Conservation (phyloP, 2,329 filamentous ascomycete species). For the Chaetomium sp. region DNA sequence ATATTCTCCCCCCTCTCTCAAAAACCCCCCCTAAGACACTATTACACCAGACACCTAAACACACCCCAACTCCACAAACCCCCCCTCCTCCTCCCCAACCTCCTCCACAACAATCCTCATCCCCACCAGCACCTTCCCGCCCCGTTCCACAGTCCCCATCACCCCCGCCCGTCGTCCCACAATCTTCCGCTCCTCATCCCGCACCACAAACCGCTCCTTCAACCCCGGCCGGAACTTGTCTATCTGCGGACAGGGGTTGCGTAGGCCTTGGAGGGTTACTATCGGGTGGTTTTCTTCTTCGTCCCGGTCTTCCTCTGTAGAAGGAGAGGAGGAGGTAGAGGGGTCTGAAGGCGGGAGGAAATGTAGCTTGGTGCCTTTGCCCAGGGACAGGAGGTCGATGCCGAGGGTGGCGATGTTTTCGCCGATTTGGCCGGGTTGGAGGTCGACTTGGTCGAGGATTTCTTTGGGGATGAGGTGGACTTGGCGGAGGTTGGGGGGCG, state of each 20-base stretch:
- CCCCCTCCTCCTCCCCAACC: neutral
- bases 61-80: neutral
- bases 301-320: neutral
- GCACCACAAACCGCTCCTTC: neutral
- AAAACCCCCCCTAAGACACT: too few relatives aligned
- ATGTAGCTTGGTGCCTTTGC: neutral
- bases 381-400: neutral
- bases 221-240: slow-evolving; percentile 1
- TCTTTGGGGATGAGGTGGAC: slow-evolving; percentile 5
- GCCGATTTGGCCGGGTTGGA: neutral
- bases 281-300: neutral
- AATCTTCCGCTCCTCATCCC: slow-evolving; percentile 1
- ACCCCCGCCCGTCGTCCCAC: neutral
- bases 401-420: slow-evolving; percentile 3
- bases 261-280: neutral
- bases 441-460: neutral
- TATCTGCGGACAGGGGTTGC: slow-evolving; percentile 5
- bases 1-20: too few relatives aligned
- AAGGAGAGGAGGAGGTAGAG: neutral
- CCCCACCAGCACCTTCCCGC: neutral
- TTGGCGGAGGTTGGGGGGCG: slow-evolving; percentile 4
- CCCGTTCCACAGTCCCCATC: slow-evolving; percentile 5
- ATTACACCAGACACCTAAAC: neutral
- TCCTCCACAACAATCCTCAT: slow-evolving; percentile 4
- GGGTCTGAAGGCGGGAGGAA: neutral